Evolutionary conservation across 805 yeast genomes (phyloP).

Genomic region (Kregervanrija fluxuum): DNA sequence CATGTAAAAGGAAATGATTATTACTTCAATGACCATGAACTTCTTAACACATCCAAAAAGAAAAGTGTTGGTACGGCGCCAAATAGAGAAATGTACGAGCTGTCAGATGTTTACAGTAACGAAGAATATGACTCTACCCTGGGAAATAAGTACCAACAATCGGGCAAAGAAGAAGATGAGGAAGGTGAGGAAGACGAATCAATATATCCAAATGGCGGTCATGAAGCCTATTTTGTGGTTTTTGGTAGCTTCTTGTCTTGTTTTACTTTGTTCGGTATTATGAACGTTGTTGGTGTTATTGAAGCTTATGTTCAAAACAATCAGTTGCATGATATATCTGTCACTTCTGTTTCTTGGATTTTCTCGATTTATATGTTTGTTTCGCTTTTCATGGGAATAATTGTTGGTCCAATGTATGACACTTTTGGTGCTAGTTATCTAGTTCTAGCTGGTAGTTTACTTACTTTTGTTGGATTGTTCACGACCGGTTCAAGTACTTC

Average conservation of each 20-base stretch:
- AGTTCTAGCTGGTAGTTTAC: constrained; percentile 35
- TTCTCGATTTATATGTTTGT: constrained; percentile 52
- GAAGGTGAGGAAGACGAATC: constrained; percentile 15
- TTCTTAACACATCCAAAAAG: too few species aligned
- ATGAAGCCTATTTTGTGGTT: constrained; percentile 45
- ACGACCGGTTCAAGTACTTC: constrained; percentile 47
- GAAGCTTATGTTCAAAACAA: constrained; percentile 52
- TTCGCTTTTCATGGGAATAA: constrained; percentile 33
- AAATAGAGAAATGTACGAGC: too few species aligned
- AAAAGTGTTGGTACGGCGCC: too few species aligned
- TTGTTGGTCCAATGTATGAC: constrained; percentile 51
- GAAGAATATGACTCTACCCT: background rate
- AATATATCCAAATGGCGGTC: constrained; percentile 53
- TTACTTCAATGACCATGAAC: background rate
- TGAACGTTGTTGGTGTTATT: constrained; percentile 56
- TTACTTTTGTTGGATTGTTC: constrained; percentile 47
- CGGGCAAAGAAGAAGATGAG: background rate
- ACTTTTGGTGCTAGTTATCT: constrained; percentile 46
- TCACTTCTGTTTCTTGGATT: constrained; percentile 57
- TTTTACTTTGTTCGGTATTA: constrained; percentile 43
- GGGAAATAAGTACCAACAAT: background rate
- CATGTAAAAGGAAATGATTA: background rate
- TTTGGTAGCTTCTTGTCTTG: constrained; percentile 53
- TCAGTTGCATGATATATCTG: constrained; percentile 39
- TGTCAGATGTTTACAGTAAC: background rate